Base-by-base conservation (phyloP, 1,284 basidiomycete species). In the Irpex sp. region DNA sequence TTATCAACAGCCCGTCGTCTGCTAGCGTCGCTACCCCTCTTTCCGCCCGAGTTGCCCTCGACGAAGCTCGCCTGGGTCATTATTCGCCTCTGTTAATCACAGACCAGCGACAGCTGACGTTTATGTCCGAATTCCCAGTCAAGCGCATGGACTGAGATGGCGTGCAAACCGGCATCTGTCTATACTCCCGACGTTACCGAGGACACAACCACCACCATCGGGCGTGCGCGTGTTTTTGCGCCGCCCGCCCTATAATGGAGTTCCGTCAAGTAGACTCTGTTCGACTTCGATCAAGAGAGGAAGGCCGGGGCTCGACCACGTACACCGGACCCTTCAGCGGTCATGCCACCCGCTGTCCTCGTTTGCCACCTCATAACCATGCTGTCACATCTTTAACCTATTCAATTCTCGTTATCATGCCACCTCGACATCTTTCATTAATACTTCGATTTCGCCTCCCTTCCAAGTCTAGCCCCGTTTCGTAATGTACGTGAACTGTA, bases 21-120 rank as follows among this genome's bases (percentile, higher is more conserved):
- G 46, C 56, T 35, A 26, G 54, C 33, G 46, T 65, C 15, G 19
- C 58, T 37, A 65, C 63, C 17, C 63, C 63, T 26, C 50, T 58
- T 36, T 60, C 63, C 4, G 61, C 50, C 58, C 63, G 63, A 3
- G 61, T 58, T 11, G 55, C 60, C 36, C 37, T 65, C 49, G 58
- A 61, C 51, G 63, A 60, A 43, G 51, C 51, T 47, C 57, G 26
- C 13, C 26, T 43, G 33, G 39, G 31, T 31, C 33, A 35, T 35
- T 35, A 55, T 35, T 55, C 53, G 13, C 53, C 53, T 35, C 33
- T 31, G 53, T 55, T 26, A 13, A 6, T 35, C 11, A 33, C 53
- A 21, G 21, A 35, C 13, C 53, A 55, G 49, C 49, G 49, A 43
- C 15, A 4, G 49, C 8, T 19, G 49, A 21, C 49, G 8, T 50